These are phyloP conservation scores for Pestalotiopsis sp. DNA, from an alignment of 2,329 filamentous ascomycete species.

Conservation along the genomic window DNA sequence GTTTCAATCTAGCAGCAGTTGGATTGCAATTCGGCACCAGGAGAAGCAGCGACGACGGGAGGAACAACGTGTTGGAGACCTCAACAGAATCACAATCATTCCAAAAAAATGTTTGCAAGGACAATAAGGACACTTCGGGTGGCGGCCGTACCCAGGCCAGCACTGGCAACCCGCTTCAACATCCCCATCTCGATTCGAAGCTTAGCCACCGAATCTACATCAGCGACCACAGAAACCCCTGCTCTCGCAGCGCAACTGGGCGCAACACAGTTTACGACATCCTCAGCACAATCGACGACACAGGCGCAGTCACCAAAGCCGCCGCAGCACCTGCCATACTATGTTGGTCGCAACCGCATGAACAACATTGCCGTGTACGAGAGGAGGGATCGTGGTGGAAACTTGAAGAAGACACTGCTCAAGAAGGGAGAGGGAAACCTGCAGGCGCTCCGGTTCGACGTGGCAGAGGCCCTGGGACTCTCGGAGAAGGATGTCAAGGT, in stretches of 20 bases:
- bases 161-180: constrained; percentile 10
- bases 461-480: constrained; percentile 60
- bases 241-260: constrained; percentile 9
- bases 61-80: background rate
- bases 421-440: constrained; percentile 79
- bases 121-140: constrained; percentile 21
- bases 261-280: constrained; percentile 5
- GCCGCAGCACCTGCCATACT: constrained; percentile 58
- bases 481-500: constrained; percentile 52
- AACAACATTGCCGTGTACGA: constrained; percentile 78
- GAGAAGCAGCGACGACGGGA: background rate
- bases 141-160: constrained; percentile 15
- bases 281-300: constrained; percentile 15
- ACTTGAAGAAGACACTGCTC: constrained; percentile 70
- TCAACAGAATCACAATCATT: background rate
- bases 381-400: constrained; percentile 72
- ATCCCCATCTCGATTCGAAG: constrained; percentile 19
- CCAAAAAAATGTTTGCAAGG: constrained; percentile 20
- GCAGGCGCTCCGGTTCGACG: constrained; percentile 60
- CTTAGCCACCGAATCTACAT: constrained; percentile 15
- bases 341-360: constrained; percentile 69
- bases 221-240: constrained; percentile 3
- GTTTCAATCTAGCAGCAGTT: background rate
- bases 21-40: background rate
- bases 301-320: constrained; percentile 19